Evolutionary conservation across 78 protist genomes (phyloP), one percentile per base, ranked within the genome.

Genomic region (Diacronema lutheri): DNA sequence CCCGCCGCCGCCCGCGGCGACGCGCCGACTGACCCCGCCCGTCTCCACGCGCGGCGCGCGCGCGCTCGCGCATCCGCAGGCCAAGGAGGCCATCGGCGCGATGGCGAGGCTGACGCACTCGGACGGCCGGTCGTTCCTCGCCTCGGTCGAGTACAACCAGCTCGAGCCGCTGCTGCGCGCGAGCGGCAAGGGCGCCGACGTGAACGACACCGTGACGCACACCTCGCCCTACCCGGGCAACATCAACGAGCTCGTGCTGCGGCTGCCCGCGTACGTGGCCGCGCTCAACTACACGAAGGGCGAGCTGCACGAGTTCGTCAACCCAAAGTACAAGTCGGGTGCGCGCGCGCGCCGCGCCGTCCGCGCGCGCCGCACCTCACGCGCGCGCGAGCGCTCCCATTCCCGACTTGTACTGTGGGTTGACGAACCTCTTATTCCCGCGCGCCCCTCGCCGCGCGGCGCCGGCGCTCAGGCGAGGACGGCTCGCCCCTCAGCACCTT

Each of bases 61-160:
- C 29, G 64, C 10, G n/a, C n/a, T n/a, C n/a, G n/a, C n/a, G n/a
- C n/a, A n/a, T n/a, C n/a, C n/a, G n/a, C n/a, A n/a, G n/a, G 46
- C 26, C 26, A 29, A 21, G 41, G 85, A 81, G 60, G 73, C 85
- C 19, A 33, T 81, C 57, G 85, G 85, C n/a, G 85, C 35, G 23
- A 44, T 81, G 55, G 21, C 35, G 33, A 25, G 20, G 62, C 85
- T 81, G 21, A 41, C 23, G 62, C 44, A 44, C 37, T 6, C 20
- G 16, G 74, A 40, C 74, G 65, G 31, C 37, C 35, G 21, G 19
- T 25, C 60, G 21, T 0, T 60, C 19, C 3, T 40, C 31, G 55
- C 57, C 55, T 83, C 83, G 41, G 91, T 88, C 50, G 94, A 92
- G 86, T 92, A 92, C 87, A 89, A 89, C 82, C 92, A 89, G 76